These are phyloP conservation scores for Russula dissimulans DNA, from an alignment of 768 basidiomycete genomes.

Conservation along the genomic window DNA sequence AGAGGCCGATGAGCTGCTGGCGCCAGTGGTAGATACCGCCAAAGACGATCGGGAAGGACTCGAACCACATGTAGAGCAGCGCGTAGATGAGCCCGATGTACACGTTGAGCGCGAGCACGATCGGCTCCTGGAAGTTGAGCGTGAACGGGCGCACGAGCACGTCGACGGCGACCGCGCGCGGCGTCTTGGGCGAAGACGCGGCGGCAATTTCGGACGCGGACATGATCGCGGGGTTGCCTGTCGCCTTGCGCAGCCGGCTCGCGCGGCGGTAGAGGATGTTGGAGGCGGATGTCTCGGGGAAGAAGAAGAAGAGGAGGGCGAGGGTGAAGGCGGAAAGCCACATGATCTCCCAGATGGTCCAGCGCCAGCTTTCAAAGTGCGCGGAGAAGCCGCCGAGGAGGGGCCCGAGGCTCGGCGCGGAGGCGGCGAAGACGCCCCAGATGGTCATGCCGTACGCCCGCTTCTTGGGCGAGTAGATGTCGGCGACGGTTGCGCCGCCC, in stretches of 20 bases:
- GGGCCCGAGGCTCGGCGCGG: slow-evolving; percentile 27
- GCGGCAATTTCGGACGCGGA: slow-evolving; percentile 24
- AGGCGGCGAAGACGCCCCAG: slow-evolving; percentile 25
- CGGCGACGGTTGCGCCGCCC: slow-evolving; percentile 25
- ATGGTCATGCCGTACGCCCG: slow-evolving; percentile 24
- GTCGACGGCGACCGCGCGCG: slow-evolving; percentile 19
- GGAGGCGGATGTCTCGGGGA: slow-evolving; percentile 26
- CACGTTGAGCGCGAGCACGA: slow-evolving; percentile 25
- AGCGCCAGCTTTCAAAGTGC: slow-evolving; percentile 27
- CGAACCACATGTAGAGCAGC: slow-evolving; percentile 29
- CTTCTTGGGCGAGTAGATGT: slow-evolving; percentile 22
- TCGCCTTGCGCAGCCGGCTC: slow-evolving; percentile 25
- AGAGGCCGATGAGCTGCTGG: slow-evolving; percentile 25
- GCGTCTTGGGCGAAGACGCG: slow-evolving; percentile 12
- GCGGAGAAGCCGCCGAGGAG: slow-evolving; percentile 29
- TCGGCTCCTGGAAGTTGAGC: slow-evolving; percentile 26
- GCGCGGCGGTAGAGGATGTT: slow-evolving; percentile 29
- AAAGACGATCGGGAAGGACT: slow-evolving; percentile 30
- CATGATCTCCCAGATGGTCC: slow-evolving; percentile 30
- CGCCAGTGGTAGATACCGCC: slow-evolving; percentile 28
- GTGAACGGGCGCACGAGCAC: slow-evolving; percentile 27
- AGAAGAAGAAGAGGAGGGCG: slow-evolving; percentile 24
- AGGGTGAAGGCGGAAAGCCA: slow-evolving; percentile 27
- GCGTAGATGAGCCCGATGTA: slow-evolving; percentile 29
- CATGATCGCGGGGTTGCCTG: slow-evolving; percentile 24